Evolutionary conservation across 495 filamentous ascomycete species (phyloP), one percentile per base, ranked within the genome.

Genomic region (Delitschia confertaspora): DNA sequence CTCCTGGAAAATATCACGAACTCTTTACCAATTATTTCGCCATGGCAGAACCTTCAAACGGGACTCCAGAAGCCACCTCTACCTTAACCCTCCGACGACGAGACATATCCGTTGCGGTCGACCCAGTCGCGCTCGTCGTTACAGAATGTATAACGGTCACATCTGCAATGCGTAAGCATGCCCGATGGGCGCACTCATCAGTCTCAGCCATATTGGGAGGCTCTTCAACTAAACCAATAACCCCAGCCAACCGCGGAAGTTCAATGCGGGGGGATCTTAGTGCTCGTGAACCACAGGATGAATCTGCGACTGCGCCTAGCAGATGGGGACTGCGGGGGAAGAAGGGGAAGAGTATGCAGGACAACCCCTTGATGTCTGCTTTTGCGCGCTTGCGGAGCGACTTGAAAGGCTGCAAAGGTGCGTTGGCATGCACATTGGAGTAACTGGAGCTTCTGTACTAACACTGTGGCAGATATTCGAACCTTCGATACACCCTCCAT

Each of bases 81-180:
- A 34, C 17, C 34, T 9, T 38, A 26, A 35, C 45, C 9, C 37
- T 35, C 31, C 42, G 43, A 20, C 43, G n/a, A n/a, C n/a, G n/a
- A n/a, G n/a, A 65, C 27, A 61, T 75, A 21, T 64, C 85, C 8
- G 87, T 96, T 33, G 88, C 91, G 27, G 83, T 96, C 34, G 85
- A 96, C 48, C 88, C 91, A 2, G 85, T 95, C 41, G 88, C 93
- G 31, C 66, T 99, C 47, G 88, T 99, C 55, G 93, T 89, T 20
- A 94, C 93, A 66, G 91, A 99, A 82, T 99, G 93, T 62, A 96
- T 99, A 62, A 83, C 87, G 26, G 88, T 99, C 64, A 95, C 91
- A 19, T 93, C 88, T 54, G 88, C 88, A 20, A 94, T 99, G 82
- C 86, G 93, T 55, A 99, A 99, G 68, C 83, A 95, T 76, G 81